Percentiles rank a stretch among this genome's conserved stretches.
phyloP scores from a whole-genome alignment of 805 yeast genomes.

The Wickerhamiella dianesei region DNA sequence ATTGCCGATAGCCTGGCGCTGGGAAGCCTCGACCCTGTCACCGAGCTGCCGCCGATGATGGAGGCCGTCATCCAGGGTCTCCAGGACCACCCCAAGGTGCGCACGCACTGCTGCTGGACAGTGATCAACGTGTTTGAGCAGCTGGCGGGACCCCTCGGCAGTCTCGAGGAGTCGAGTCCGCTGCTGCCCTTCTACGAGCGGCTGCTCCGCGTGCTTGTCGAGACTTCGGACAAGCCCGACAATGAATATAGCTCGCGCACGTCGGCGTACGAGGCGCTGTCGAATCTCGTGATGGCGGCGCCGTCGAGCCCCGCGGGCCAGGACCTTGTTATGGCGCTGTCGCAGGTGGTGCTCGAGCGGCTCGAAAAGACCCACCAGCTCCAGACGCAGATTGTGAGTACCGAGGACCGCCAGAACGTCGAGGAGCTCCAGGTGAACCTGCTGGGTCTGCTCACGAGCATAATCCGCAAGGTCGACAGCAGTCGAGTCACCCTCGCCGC shows the following conservation, averaged over 20 bases:
- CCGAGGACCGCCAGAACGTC: constrained; percentile 63
- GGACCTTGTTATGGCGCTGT: constrained; percentile 55
- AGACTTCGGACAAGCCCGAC: constrained; percentile 56
- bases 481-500: constrained; percentile 51
- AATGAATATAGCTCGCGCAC: constrained; percentile 84
- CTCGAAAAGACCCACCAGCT: constrained; percentile 53
- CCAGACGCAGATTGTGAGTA: constrained; percentile 42
- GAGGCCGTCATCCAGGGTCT: constrained; percentile 68
- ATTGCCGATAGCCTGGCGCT: constrained; percentile 70
- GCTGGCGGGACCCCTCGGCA: constrained; percentile 30
- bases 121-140: constrained; percentile 85
- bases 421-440: constrained; percentile 79
- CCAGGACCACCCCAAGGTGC: constrained; percentile 80
- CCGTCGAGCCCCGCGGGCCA: constrained; percentile 45
- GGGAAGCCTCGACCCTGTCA: constrained; percentile 54
- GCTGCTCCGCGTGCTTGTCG: constrained; percentile 56
- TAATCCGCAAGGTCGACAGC: constrained; percentile 63
- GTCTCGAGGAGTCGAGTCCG: constrained; percentile 36
- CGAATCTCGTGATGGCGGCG: constrained; percentile 64
- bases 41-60: constrained; percentile 56
- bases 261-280: constrained; percentile 90
- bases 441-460: constrained; percentile 63
- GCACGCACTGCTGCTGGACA: constrained; percentile 98
- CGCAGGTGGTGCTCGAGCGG: constrained; percentile 58
- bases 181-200: constrained; percentile 62